phyloP scores from a whole-genome alignment of 139 green algal species.

The Nannochloris sp. region DNA sequence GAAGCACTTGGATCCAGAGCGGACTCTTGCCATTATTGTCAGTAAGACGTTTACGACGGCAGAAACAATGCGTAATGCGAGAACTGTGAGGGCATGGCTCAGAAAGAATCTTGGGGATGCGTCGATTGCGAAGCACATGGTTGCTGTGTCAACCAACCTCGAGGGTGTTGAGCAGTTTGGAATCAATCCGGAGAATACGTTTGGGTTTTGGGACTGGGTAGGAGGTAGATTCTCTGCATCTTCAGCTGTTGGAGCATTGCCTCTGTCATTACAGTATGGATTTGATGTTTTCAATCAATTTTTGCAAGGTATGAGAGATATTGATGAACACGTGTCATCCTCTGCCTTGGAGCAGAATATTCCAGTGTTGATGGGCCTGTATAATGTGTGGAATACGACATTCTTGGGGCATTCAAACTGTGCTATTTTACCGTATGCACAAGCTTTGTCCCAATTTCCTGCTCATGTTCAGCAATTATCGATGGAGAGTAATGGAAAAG shows the following conservation, averaged over 20 bases:
- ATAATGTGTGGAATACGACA: conserved; percentile 91
- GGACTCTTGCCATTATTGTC: conserved; percentile 93
- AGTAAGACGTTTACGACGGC: conserved; percentile 99
- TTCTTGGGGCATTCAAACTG: conserved; percentile 86
- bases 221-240: conserved; percentile 94
- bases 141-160: conserved; percentile 97
- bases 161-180: conserved; percentile 97
- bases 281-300: conserved; percentile 85
- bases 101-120: conserved; percentile 59
- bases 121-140: conserved; percentile 95
- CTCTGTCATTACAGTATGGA: conserved; percentile 92
- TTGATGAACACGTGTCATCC: conserved; percentile 87
- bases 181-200: conserved; percentile 95
- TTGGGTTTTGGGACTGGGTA: conserved; percentile 99
- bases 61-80: conserved; percentile 99
- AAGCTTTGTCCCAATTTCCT: conserved; percentile 91
- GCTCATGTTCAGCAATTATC: conserved; percentile 97
- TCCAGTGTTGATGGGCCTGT: conserved; percentile 88
- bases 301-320: conserved; percentile 71
- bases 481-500: conserved; percentile 99
- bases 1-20: conserved; percentile 69
- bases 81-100: conserved; percentile 87
- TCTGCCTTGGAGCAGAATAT: conserved; percentile 88
- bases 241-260: conserved; percentile 91
- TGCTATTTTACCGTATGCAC: conserved; percentile 97